Conservation (phyloP, 192 early-diverging fungal species). For the Coemansia sp. region DNA sequence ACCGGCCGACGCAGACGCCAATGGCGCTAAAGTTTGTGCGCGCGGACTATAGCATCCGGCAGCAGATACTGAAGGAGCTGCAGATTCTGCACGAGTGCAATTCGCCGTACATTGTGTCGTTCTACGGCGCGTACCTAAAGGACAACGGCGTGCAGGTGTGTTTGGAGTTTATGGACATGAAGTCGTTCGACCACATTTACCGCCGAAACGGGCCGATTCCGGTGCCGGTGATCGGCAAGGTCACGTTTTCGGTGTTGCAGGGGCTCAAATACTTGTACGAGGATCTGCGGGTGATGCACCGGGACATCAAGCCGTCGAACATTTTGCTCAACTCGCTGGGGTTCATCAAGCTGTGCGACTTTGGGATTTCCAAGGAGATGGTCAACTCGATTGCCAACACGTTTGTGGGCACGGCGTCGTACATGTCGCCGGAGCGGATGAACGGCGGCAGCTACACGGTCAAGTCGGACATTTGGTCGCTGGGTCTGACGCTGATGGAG, state of each 20-base stretch:
- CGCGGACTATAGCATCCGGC: constrained; percentile 68
- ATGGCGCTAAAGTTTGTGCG: constrained; percentile 85
- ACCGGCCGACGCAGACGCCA: constrained; percentile 79
- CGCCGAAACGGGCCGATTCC: constrained; percentile 87
- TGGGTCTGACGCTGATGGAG: constrained; percentile 80
- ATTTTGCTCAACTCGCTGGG: constrained; percentile 77
- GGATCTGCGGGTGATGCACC: constrained; percentile 87
- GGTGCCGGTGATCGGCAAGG: constrained; percentile 78
- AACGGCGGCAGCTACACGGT: constrained; percentile 73
- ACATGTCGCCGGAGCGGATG: constrained; percentile 85
- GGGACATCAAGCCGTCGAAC: constrained; percentile 88
- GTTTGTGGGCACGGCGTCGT: constrained; percentile 79
- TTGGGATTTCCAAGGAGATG: constrained; percentile 89
- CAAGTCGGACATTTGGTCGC: constrained; percentile 77
- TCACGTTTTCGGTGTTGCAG: constrained; percentile 73
- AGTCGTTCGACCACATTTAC: constrained; percentile 90
- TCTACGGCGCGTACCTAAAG: constrained; percentile 91
- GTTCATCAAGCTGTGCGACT: constrained; percentile 79
- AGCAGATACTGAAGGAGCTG: constrained; percentile 92
- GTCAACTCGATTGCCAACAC: constrained; percentile 80
- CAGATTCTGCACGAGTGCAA: constrained; percentile 95
- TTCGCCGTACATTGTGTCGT: constrained; percentile 91
- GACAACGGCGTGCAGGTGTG: constrained; percentile 85
- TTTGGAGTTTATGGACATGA: constrained; percentile 97
- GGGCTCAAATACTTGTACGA: constrained; percentile 83